Evolutionary conservation across 2,329 filamentous ascomycete genomes (phyloP).

Genomic region (Ophiocordyceps camponoti-leonardi): DNA sequence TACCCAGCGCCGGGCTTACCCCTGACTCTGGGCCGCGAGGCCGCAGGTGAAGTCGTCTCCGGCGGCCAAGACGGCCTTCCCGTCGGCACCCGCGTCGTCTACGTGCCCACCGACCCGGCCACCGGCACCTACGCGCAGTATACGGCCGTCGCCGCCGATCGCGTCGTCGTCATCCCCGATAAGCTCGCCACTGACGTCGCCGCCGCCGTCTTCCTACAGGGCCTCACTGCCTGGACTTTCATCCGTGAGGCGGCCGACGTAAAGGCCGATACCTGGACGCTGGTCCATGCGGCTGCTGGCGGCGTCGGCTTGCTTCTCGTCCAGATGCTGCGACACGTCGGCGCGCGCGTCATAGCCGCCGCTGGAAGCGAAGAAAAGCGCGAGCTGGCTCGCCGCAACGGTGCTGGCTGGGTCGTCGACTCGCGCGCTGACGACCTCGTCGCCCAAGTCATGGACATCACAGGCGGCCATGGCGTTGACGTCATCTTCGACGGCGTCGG

Average conservation of each 20-base stretch:
- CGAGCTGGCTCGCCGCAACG: constrained; percentile 48
- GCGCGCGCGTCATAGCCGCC: constrained; percentile 65
- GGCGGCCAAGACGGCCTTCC: constrained; percentile 31
- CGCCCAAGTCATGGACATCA: constrained; percentile 47
- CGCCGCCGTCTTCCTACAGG: constrained; percentile 59
- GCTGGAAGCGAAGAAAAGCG: constrained; percentile 59
- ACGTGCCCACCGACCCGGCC: constrained; percentile 26
- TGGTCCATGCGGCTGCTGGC: constrained; percentile 75
- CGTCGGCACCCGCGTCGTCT: constrained; percentile 56
- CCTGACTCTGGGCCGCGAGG: constrained; percentile 66
- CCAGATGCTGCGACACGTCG: constrained; percentile 55
- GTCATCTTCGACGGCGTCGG: constrained; percentile 80
- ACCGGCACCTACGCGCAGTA: constrained; percentile 37
- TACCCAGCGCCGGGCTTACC: constrained; percentile 54
- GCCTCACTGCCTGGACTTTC: constrained; percentile 66
- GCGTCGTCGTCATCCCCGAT: constrained; percentile 46
- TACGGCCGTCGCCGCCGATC: constrained; percentile 31
- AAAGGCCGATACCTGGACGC: constrained; percentile 34
- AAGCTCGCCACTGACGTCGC: constrained; percentile 42
- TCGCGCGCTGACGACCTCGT: constrained; percentile 41
- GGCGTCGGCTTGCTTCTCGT: constrained; percentile 62
- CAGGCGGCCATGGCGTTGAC: constrained; percentile 52
- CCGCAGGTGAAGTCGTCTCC: constrained; percentile 51
- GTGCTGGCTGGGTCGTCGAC: constrained; percentile 56
- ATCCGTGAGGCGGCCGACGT: constrained; percentile 63